Evolutionary conservation across 2,329 filamentous ascomycete genomes (phyloP), one percentile per base, ranked within the genome.

Genomic region (Fusarium nisikadoi): DNA sequence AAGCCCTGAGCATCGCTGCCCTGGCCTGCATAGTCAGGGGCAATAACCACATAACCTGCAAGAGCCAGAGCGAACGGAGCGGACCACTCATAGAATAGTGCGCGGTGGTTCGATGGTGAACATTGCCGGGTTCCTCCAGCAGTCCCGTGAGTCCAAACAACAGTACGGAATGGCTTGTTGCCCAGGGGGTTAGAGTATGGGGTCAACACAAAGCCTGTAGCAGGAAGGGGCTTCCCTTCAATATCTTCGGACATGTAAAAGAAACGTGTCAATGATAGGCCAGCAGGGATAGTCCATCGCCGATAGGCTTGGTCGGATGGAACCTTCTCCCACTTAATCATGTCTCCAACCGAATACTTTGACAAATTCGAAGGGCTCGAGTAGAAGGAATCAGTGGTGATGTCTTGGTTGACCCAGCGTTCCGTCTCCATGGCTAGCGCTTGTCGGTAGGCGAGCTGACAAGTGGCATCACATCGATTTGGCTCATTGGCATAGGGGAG

Each of bases 111-210:
- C 7, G 65, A 73, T 6, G 76, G 68, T 13, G 76, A 72, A 33
- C 76, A 78, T 4, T 66, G 50, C 6, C 74, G 71, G 3, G 33
- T 56, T 29, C 61, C 39, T 4, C 76, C 76, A 13, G 75, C 71
- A 4, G 76, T 78, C 0, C 76, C 76, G 42, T 78, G 76, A 1
- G 76, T 62, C 76, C 76, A 78, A 14, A 71, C 76, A 7, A 76
- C 11, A 3, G 75, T 65, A 13, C 62, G 62, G 16, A 65, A 49
- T 43, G 60, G 52, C 16, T 33, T 16, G 1, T 31, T n/a, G 3
- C 52, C 62, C 14, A 14, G 27, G 19, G 62, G 62, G 4, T 47
- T 62, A 3, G 56, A 6, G 10, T 39, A 65, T 1, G 62, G 62
- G 6, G 53, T 42, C 9, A 65, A n/a, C 23, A 38, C 62, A 13